Percentiles rank a stretch among this genome's conserved stretches.
These are phyloP conservation scores for Auricularia sp. DNA, from an alignment of 768 basidiomycete genomes.

Conservation along the genomic window DNA sequence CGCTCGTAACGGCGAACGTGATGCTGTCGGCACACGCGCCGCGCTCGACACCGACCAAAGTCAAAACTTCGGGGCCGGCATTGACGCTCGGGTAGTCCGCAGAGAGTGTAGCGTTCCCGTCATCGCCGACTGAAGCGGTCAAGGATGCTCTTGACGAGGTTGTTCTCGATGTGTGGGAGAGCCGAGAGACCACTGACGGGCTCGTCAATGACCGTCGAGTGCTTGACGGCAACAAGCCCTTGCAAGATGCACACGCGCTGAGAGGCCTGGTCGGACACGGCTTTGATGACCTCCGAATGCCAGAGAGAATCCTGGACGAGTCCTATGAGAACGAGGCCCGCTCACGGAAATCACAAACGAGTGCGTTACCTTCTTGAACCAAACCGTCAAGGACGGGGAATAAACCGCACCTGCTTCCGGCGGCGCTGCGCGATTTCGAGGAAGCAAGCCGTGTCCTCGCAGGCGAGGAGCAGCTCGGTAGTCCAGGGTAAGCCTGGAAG, in stretches of 20 bases:
- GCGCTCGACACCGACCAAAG: constrained; percentile 22
- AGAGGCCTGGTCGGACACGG: constrained; percentile 97
- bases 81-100: constrained; percentile 72
- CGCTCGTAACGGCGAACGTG: constrained; percentile 30
- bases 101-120: constrained; percentile 62
- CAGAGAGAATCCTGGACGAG: constrained; percentile 78
- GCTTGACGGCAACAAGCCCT: constrained; percentile 90
- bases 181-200: constrained; percentile 88
- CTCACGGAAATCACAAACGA: constrained; percentile 10
- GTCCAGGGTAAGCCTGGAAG: constrained; percentile 78
- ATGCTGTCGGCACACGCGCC: constrained; percentile 33
- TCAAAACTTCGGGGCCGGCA: constrained; percentile 13
- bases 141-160: constrained; percentile 70
- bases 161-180: constrained; percentile 53
- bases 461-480: constrained; percentile 74
- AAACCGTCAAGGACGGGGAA: constrained; percentile 91
- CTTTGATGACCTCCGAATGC: constrained; percentile 97
- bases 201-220: constrained; percentile 81
- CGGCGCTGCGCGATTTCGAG: constrained; percentile 90
- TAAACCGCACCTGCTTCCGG: constrained; percentile 97
- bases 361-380: constrained; percentile 90
- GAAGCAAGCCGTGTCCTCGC: constrained; percentile 94
- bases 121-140: constrained; percentile 65
- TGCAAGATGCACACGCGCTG: constrained; percentile 96
- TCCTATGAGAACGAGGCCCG: neutral